A percentile compares a stretch with the other conserved stretches of the same genome.
These are phyloP conservation scores for Aspergillus bridgeri DNA, from an alignment of 495 filamentous ascomycete genomes.

Conservation along the genomic window DNA sequence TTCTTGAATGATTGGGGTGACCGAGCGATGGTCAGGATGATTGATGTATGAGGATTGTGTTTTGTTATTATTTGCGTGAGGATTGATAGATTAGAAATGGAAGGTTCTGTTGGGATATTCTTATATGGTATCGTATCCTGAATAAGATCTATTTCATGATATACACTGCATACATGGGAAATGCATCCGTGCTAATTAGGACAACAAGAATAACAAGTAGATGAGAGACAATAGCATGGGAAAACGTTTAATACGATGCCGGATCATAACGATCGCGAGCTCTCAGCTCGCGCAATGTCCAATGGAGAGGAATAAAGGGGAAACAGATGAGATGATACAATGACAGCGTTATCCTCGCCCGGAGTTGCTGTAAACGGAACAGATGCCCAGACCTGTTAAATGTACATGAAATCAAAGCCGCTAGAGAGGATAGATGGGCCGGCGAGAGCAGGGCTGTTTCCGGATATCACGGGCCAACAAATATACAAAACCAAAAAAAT, in stretches of 20 bases:
- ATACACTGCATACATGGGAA: constrained; percentile 25
- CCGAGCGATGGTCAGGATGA: neutral
- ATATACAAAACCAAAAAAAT: constrained; percentile 33
- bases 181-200: neutral
- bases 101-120: neutral
- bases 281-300: constrained; percentile 8
- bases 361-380: constrained; percentile 10
- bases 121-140: neutral
- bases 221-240: neutral
- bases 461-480: neutral
- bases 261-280: constrained; percentile 13
- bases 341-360: constrained; percentile 15
- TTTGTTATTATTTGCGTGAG: too few species aligned
- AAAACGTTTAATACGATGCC: constrained; percentile 10
- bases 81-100: neutral
- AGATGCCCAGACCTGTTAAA: constrained; percentile 13
- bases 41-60: neutral
- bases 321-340: constrained; percentile 15
- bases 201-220: constrained; percentile 1
- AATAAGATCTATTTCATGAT: constrained; percentile 24
- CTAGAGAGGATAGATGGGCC: neutral
- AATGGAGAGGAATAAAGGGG: constrained; percentile 1
- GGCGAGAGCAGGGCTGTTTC: neutral
- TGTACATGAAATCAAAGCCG: constrained; percentile 15
- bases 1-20: neutral